Conservation (phyloP, 2,329 filamentous ascomycete genomes). For the Ophiostoma perfectum region DNA sequence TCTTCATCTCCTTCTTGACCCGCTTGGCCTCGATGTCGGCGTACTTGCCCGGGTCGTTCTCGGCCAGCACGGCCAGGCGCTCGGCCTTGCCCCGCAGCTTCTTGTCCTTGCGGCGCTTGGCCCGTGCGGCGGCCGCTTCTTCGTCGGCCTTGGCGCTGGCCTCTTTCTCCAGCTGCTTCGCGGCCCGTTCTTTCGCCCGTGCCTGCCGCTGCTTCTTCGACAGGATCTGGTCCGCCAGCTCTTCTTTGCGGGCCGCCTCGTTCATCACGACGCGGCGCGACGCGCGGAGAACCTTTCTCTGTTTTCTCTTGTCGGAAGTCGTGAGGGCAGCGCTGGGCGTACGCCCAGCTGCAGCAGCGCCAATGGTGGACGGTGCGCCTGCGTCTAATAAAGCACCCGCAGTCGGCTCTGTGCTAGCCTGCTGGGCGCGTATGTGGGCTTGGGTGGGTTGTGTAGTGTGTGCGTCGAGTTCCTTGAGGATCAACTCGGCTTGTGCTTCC, state of each 20-base stretch:
- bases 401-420: no score
- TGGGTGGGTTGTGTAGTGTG: neutral
- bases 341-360: neutral
- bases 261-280: neutral
- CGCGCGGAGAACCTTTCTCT: neutral
- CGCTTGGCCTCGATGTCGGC: conserved; percentile 1
- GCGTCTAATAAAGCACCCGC: no score
- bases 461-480: neutral
- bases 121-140: neutral
- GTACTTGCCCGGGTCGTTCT: neutral
- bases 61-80: neutral
- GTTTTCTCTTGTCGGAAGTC: neutral
- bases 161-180: neutral
- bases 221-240: conserved; percentile 9
- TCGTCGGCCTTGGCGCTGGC: neutral
- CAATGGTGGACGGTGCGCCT: no score
- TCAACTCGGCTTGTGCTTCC: conserved; percentile 11
- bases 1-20: conserved; percentile 9
- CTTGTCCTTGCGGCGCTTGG: neutral
- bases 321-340: neutral
- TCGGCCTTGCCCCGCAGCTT: conserved; percentile 5
- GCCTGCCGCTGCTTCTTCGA: neutral
- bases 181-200: neutral
- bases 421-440: no score
- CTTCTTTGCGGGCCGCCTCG: conserved; percentile 3